These are phyloP conservation scores for Geranium brycei DNA, from an alignment of 345 rosid genomes.

Conservation along the genomic window DNA sequence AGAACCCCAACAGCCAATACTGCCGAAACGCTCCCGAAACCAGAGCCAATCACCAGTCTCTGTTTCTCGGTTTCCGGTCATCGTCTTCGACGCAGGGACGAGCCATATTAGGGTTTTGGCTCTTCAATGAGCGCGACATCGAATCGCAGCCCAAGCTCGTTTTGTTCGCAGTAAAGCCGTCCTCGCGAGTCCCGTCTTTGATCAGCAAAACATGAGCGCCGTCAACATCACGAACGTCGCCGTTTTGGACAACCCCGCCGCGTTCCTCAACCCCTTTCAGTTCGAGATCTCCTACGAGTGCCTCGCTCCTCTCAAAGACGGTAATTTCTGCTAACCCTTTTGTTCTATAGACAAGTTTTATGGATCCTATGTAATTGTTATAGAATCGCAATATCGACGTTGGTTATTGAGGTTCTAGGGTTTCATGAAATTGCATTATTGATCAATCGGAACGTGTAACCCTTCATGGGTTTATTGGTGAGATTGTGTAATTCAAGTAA, in stretches of 20 bases:
- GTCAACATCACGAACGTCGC: conserved; percentile 83
- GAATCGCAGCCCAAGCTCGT: background rate
- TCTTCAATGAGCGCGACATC: background rate
- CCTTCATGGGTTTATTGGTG: background rate
- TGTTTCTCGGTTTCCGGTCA: background rate
- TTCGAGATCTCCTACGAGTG: conserved; percentile 98
- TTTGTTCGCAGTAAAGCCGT: background rate
- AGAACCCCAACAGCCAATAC: background rate
- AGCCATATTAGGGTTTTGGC: background rate
- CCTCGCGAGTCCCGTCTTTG: background rate
- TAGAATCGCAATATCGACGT: background rate
- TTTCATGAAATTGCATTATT: background rate
- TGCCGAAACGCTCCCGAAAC: background rate
- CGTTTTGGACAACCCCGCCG: conserved; percentile 84
- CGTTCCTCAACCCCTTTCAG: conserved; percentile 75
- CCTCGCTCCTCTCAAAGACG: conserved; percentile 86
- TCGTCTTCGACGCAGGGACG: background rate
- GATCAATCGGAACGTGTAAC: background rate
- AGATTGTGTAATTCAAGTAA: background rate
- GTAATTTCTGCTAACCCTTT: conserved; percentile 22
- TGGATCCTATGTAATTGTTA: background rate
- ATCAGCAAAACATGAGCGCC: conserved; percentile 46
- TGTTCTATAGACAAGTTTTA: background rate
- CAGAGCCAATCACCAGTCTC: background rate
- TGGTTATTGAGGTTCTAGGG: background rate